A percentile compares a stretch with the other conserved stretches of the same genome.
Evolutionary conservation across 176 grass and related monocot genomes (phyloP).

Genomic region (Carex littledalei): DNA sequence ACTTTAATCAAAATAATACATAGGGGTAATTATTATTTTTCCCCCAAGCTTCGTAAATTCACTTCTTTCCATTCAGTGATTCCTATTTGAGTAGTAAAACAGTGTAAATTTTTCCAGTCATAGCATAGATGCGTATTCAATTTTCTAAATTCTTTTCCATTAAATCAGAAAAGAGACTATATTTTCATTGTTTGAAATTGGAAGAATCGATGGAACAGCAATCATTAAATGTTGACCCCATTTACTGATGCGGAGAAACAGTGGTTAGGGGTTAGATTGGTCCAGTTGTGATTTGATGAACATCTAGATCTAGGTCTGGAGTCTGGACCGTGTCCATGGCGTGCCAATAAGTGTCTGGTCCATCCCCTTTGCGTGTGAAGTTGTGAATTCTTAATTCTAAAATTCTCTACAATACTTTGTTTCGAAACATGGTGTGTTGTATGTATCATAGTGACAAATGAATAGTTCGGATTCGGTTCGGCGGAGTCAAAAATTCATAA

Average conservation of each 20-base stretch:
- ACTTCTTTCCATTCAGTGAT: no score
- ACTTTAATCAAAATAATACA: no score
- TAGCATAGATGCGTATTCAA: no score
- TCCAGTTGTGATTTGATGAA: not conserved
- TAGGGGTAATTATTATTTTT: no score
- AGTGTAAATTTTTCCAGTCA: no score
- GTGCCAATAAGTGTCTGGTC: not conserved
- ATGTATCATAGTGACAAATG: no score
- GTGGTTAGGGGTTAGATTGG: not conserved
- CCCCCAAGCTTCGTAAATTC: no score
- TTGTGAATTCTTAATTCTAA: not conserved
- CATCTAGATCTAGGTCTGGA: not conserved
- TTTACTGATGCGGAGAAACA: not conserved
- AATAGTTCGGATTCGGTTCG: no score
- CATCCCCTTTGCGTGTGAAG: not conserved
- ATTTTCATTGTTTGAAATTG: not conserved
- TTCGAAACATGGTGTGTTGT: no score
- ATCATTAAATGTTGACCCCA: not conserved
- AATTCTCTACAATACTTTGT: not conserved
- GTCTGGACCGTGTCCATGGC: not conserved
- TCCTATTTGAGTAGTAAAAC: no score
- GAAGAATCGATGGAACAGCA: not conserved
- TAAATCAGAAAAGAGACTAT: not conserved
- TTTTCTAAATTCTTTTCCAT: no score
- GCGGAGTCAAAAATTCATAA: no score